Conservation (phyloP, 129 eudicot genomes). For the Pittosporum tobira region DNA sequence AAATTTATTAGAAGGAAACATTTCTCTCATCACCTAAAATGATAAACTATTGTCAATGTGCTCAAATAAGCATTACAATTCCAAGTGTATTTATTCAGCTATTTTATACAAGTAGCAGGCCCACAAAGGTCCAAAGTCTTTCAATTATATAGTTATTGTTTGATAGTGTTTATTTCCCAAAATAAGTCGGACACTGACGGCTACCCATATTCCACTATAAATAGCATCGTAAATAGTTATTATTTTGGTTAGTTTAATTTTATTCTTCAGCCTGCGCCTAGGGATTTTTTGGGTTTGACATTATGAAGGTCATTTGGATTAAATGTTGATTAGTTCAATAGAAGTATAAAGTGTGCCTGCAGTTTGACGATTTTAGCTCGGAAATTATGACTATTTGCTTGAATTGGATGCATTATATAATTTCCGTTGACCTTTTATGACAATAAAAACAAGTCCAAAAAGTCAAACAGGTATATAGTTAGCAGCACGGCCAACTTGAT, state of each 20-base stretch:
- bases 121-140: neutral
- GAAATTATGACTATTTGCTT: neutral
- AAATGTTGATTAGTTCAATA: neutral
- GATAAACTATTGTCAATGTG: neutral
- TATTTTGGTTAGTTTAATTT: neutral
- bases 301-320: neutral
- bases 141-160: neutral
- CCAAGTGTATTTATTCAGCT: neutral
- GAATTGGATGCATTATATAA: neutral
- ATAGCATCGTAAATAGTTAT: neutral
- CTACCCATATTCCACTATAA: constrained; percentile 3
- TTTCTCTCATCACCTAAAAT: constrained; percentile 9
- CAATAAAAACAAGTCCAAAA: neutral
- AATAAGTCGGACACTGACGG: neutral
- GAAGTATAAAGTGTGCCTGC: constrained; percentile 3
- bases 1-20: constrained; percentile 18
- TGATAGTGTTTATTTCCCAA: neutral
- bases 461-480: neutral
- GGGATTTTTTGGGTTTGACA: neutral
- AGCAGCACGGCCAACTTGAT: neutral
- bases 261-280: constrained; percentile 6
- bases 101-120: neutral
- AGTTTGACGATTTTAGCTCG: neutral
- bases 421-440: constrained; percentile 2
- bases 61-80: neutral